A percentile compares a stretch with the other conserved stretches of the same genome.
Evolutionary conservation across 805 yeast genomes (phyloP).

Genomic region (Saccharomycopsis sp.): DNA sequence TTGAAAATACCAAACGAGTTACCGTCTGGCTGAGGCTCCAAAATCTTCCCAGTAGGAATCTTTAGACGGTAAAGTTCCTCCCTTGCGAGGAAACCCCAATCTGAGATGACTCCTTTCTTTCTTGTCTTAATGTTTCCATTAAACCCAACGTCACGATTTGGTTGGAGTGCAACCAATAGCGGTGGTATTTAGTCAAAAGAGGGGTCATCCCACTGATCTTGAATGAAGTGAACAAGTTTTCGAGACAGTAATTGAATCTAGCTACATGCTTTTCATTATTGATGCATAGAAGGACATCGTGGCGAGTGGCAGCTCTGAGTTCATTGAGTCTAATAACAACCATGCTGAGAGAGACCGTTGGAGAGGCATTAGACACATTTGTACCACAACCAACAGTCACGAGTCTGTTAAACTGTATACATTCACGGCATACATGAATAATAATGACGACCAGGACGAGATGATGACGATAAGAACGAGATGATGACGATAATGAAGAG

Average conservation of each 20-base stretch:
- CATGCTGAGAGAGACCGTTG: constrained; percentile 80
- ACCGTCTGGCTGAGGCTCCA: constrained; percentile 90
- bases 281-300: constrained; percentile 39
- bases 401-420: no score
- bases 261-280: constrained; percentile 53
- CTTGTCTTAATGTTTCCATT: constrained; percentile 39
- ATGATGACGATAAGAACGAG: no score
- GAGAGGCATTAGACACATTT: constrained; percentile 78
- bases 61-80: constrained; percentile 49
- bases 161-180: constrained; percentile 75
- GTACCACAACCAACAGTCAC: constrained; percentile 85
- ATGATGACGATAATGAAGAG: no score
- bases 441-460: no score
- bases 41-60: constrained; percentile 44
- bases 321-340: constrained; percentile 58
- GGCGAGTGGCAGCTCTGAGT: constrained; percentile 38
- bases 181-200: constrained; percentile 65
- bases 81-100: constrained; percentile 77
- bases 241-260: constrained; percentile 56
- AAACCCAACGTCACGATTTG: constrained; percentile 65
- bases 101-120: constrained; percentile 74
- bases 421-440: no score
- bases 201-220: constrained; percentile 57
- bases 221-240: constrained; percentile 54
- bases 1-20: constrained; percentile 96